These are phyloP conservation scores for Zygoascus bituminiphila DNA, from an alignment of 805 yeast genomes.

Conservation along the genomic window DNA sequence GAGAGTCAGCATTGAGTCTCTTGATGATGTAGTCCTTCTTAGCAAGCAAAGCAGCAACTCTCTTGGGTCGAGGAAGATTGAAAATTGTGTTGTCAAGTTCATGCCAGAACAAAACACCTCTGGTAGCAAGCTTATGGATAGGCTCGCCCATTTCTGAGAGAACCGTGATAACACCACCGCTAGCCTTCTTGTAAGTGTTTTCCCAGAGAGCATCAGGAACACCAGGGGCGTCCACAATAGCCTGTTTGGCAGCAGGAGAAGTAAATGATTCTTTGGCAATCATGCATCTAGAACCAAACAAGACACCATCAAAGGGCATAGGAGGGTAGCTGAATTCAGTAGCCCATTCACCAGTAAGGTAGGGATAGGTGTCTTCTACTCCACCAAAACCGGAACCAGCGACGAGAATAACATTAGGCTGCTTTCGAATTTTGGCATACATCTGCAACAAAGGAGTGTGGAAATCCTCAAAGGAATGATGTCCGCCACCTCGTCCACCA, in stretches of 20 bases:
- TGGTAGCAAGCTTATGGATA: conserved; percentile 95
- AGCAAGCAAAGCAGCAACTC: conserved; percentile 64
- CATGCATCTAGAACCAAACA: conserved; percentile 96
- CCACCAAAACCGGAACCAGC: conserved; percentile 99
- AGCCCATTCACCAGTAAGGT: conserved; percentile 98
- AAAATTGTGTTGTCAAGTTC: conserved; percentile 93
- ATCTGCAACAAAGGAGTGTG: conserved; percentile 94
- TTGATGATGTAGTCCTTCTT: conserved; percentile 82
- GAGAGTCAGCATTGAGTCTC: conserved; percentile 87
- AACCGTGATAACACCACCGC: conserved; percentile 96
- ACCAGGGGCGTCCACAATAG: conserved; percentile 87
- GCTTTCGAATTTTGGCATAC: conserved; percentile 90
- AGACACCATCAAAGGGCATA: conserved; percentile 98
- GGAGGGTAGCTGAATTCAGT: conserved; percentile 78
- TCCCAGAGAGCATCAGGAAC: conserved; percentile 88
- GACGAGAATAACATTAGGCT: conserved; percentile 77
- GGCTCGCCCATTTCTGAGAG: conserved; percentile 99
- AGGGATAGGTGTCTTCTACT: conserved; percentile 93
- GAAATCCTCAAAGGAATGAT: conserved; percentile 98
- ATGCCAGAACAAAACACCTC: conserved; percentile 96
- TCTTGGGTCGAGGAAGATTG: conserved; percentile 80
- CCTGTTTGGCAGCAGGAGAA: conserved; percentile 85
- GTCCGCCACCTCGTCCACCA: conserved; percentile 99
- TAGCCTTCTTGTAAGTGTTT: conserved; percentile 82
- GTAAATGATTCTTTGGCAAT: conserved; percentile 94